A percentile compares a stretch with the other conserved stretches of the same genome.
Evolutionary conservation across 2,329 filamentous ascomycete genomes (phyloP).

Genomic region (Trichophyton rubrum): DNA sequence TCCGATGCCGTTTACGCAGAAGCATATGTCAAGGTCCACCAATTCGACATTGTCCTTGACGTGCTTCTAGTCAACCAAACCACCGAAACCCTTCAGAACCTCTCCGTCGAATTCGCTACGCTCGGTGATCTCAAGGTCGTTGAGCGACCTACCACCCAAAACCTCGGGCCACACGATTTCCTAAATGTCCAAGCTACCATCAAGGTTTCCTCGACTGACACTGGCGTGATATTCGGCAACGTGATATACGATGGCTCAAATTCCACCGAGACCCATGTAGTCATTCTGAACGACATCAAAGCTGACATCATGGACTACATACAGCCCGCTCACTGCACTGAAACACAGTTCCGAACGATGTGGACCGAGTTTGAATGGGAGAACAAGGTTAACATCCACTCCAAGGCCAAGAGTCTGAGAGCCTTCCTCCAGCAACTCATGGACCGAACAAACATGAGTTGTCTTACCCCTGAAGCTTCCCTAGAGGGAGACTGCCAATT

Average conservation of each 20-base stretch:
- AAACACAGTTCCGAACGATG: slow-evolving; percentile 99
- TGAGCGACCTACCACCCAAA: slow-evolving; percentile 90
- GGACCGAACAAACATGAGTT: slow-evolving; percentile 98
- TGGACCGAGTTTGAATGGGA: slow-evolving; percentile 99
- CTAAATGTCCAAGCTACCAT: slow-evolving; percentile 97
- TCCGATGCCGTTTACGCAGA: slow-evolving; percentile 98
- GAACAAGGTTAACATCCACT: slow-evolving; percentile 99
- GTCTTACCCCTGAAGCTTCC: slow-evolving; percentile 87
- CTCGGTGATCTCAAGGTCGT: slow-evolving; percentile 96
- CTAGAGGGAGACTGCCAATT: slow-evolving; percentile 97
- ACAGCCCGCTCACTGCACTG: slow-evolving; percentile 87
- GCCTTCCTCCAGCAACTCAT: slow-evolving; percentile 91
- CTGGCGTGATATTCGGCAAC: slow-evolving; percentile 96
- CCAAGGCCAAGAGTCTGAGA: slow-evolving; percentile 79
- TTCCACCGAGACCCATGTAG: slow-evolving; percentile 86
- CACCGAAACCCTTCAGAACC: slow-evolving; percentile 86
- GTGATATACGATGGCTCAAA: slow-evolving; percentile 92
- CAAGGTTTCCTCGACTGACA: slow-evolving; percentile 96
- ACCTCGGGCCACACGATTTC: slow-evolving; percentile 89
- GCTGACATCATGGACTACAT: slow-evolving; percentile 99
- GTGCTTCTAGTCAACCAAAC: slow-evolving; percentile 96
- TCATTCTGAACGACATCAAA: slow-evolving; percentile 95
- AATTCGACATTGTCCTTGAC: slow-evolving; percentile 96
- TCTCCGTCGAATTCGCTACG: slow-evolving; percentile 97
- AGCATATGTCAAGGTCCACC: slow-evolving; percentile 95